phyloP scores from a whole-genome alignment of 2,329 filamentous ascomycete genomes.

The Colletotrichum sp. region DNA sequence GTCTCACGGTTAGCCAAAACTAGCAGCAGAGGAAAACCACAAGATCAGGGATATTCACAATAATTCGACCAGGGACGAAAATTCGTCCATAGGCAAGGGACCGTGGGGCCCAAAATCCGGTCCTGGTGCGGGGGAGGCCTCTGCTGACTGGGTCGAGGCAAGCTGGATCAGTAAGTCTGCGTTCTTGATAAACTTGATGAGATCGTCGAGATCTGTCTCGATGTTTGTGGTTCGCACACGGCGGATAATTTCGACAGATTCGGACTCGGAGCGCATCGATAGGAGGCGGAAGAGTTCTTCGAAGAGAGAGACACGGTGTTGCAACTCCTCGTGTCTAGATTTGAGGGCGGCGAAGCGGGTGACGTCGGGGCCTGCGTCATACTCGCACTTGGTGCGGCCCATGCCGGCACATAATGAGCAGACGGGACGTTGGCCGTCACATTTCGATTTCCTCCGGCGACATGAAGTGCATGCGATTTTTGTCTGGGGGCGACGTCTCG shows the following conservation, averaged over 20 bases:
- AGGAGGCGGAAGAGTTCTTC: slow-evolving; percentile 18
- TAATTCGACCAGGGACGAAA: slow-evolving; percentile 1
- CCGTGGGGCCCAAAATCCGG: not conserved
- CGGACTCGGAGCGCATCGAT: slow-evolving; percentile 16
- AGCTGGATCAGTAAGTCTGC: slow-evolving; percentile 20
- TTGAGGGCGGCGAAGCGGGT: slow-evolving; percentile 20
- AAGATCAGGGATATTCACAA: slow-evolving; percentile 1
- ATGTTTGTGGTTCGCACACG: slow-evolving; percentile 17
- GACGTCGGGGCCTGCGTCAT: slow-evolving; percentile 22
- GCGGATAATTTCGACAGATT: slow-evolving; percentile 20
- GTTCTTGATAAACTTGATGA: slow-evolving; percentile 21
- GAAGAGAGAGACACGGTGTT: slow-evolving; percentile 11
- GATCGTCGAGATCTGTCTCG: slow-evolving; percentile 8
- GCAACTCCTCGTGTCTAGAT: slow-evolving; percentile 17
- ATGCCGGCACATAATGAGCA: slow-evolving; percentile 21
- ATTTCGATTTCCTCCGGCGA: slow-evolving; percentile 21
- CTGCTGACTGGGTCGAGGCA: not conserved
- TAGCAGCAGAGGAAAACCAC: not conserved
- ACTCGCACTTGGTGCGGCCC: slow-evolving; percentile 19
- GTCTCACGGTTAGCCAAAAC: not conserved
- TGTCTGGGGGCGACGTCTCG: slow-evolving; percentile 18
- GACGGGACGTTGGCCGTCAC: slow-evolving; percentile 19
- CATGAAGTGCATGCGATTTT: slow-evolving; percentile 22
- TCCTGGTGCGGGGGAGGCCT: not conserved
- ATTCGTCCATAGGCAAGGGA: not conserved